Evolutionary conservation across 306 rosid genomes (phyloP).

Genomic region (Gillenia trifoliata): DNA sequence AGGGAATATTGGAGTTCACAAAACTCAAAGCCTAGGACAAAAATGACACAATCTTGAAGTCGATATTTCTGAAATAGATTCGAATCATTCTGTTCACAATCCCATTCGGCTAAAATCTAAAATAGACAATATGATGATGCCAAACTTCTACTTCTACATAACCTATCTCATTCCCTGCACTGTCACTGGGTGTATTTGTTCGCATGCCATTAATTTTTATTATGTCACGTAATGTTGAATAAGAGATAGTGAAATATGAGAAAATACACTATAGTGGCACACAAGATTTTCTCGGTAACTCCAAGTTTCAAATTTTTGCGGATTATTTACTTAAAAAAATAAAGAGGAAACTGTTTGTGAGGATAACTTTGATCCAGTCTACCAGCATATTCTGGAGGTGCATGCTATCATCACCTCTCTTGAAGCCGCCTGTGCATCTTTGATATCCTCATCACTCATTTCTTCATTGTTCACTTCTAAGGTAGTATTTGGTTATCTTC

Average conservation of each 20-base stretch:
- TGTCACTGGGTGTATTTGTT: no score
- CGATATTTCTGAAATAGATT: not conserved
- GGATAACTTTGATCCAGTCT: not conserved
- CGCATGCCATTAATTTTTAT: no score
- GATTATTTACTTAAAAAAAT: not conserved
- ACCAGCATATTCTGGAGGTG: not conserved
- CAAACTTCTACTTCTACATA: not conserved
- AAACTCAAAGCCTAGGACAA: constrained; percentile 10
- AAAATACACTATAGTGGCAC: no score
- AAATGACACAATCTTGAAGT: not conserved
- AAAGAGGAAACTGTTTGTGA: not conserved
- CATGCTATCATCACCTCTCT: not conserved
- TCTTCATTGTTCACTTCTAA: not conserved
- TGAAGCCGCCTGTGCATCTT: not conserved
- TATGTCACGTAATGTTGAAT: no score
- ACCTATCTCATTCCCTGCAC: not conserved
- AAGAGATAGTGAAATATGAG: no score
- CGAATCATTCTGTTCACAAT: not conserved
- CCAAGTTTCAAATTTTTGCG: not conserved
- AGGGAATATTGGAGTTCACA: not conserved
- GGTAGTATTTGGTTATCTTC: not conserved
- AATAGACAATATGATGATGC: not conserved
- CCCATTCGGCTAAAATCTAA: not conserved
- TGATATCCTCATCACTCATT: not conserved
- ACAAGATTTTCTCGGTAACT: no score